These are phyloP conservation scores for Pisolithus tinctorius DNA, from an alignment of 768 basidiomycete species.

Conservation along the genomic window DNA sequence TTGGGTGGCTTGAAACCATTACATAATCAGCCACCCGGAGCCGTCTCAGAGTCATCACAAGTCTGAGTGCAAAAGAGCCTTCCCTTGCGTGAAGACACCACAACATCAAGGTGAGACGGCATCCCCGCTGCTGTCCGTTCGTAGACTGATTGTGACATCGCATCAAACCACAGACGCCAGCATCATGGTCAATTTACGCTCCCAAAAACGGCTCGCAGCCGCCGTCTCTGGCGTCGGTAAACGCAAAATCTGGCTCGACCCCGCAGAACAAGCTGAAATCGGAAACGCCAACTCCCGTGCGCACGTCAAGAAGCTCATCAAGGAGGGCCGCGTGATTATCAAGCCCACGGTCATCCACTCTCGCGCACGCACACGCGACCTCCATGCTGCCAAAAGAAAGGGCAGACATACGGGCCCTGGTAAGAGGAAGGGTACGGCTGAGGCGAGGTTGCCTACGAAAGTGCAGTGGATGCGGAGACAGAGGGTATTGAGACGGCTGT, in stretches of 20 bases:
- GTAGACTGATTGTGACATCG: no score
- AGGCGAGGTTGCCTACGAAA: conserved; percentile 98
- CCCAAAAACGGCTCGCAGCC: conserved; percentile 98
- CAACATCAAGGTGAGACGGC: conserved; percentile 36
- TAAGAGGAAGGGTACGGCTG: conserved; percentile 98
- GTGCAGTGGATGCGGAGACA: conserved; percentile 99
- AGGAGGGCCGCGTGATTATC: conserved; percentile 89
- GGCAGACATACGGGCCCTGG: conserved; percentile 97
- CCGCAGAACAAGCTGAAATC: conserved; percentile 95
- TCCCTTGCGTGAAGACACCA: conserved; percentile 11
- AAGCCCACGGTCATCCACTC: conserved; percentile 96
- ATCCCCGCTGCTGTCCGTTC: neutral
- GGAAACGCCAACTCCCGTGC: conserved; percentile 98
- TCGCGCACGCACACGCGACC: conserved; percentile 86
- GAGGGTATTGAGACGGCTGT: conserved; percentile 86
- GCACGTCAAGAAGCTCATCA: conserved; percentile 97
- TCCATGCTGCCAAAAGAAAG: conserved; percentile 95
- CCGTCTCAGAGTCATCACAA: no score
- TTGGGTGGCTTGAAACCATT: neutral
- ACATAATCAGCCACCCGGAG: neutral
- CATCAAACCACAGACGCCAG: conserved; percentile 6
- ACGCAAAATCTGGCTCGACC: conserved; percentile 99
- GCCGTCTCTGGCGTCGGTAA: conserved; percentile 93
- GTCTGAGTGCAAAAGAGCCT: no score
- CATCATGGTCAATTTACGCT: conserved; percentile 87